Evolutionary conservation across 345 rosid species (phyloP), one percentile per base, ranked within the genome.

Genomic region (Linum tenue): DNA sequence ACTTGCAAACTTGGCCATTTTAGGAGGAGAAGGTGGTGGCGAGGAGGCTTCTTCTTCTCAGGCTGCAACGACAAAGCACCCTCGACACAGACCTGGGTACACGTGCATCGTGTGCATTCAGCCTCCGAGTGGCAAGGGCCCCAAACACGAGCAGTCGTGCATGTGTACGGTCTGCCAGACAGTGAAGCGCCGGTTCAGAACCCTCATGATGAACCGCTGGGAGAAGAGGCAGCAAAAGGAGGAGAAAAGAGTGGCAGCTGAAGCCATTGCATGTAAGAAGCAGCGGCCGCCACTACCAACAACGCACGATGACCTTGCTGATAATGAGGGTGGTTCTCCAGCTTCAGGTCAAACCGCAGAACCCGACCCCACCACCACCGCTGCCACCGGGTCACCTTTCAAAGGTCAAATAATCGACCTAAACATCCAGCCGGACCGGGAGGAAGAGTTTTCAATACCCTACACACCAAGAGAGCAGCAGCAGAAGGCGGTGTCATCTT

Each of bases 31-130:
- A 62, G 69, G 66, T 60, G 58, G 79, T n/a, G 85, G 82, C 0
- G 84, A 77, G 12, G 15, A 55, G 0, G 79, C 76, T 36, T 84
- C 82, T 70, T 66, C 84, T 50, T 86, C 86, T 63, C 72, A 76
- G 56, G 92, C 89, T 55, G 88, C 87, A 12, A 94, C 97, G 4
- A 94, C 99, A 37, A 91, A 80, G 73, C 99, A 95, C 79, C 99
- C 99, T 8, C 80, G 99, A 67, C 99, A 95, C 75, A 75, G 96
- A 11, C 83, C 89, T 41, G 99, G 99, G 53, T 95, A 97, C 79
- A 61, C 86, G 60, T 95, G 99, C 82, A 95, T 95, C 9, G 96
- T 91, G 7, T 94, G 99, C 81, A 95, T 91, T 77, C 99, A 95
- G 71, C 97, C 97, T 14, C 99, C 99, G 39, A 91, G 99, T 59